phyloP scores from a whole-genome alignment of 2,329 filamentous ascomycete species.

The Ceratocystis lukuohia region DNA sequence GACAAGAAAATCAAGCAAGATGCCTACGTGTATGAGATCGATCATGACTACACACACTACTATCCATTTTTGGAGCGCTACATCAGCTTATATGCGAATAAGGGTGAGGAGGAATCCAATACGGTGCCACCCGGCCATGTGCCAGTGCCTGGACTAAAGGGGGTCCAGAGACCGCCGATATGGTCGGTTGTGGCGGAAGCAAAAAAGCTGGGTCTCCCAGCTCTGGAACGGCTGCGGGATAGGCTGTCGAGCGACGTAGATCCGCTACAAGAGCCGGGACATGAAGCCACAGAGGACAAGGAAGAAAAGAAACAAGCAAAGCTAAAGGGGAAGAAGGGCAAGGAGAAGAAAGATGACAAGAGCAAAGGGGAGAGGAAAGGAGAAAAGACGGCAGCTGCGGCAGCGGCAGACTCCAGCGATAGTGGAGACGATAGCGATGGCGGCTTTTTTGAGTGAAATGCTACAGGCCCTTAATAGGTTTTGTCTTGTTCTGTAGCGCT shows the following conservation, averaged over 20 bases:
- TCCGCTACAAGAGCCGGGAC: conserved; percentile 19
- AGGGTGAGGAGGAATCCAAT: conserved; percentile 29
- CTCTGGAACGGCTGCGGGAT: conserved; percentile 43
- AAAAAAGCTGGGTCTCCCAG: conserved; percentile 41
- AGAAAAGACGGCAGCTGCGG: conserved; percentile 24
- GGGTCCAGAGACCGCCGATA: conserved; percentile 39
- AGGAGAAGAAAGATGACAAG: conserved; percentile 26
- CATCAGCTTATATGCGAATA: conserved; percentile 45
- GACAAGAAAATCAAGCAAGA: conserved; percentile 40
- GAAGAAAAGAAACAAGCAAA: conserved; percentile 20
- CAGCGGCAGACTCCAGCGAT: conserved; percentile 24
- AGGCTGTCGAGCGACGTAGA: conserved; percentile 29
- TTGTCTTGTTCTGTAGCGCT: not conserved
- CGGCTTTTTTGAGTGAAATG: conserved; percentile 42
- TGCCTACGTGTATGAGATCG: conserved; percentile 57
- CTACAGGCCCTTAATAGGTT: not conserved
- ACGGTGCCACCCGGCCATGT: conserved; percentile 33
- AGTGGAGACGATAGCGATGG: conserved; percentile 39
- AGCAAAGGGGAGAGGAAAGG: conserved; percentile 27
- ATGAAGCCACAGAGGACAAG: conserved; percentile 21
- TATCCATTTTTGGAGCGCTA: conserved; percentile 60
- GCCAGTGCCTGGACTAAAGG: conserved; percentile 12
- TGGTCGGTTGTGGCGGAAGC: conserved; percentile 55
- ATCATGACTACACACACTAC: conserved; percentile 61
- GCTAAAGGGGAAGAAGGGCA: conserved; percentile 14